Evolutionary conservation across 2,329 filamentous ascomycete genomes (phyloP).

Genomic region (Tolypocladium inflatum): DNA sequence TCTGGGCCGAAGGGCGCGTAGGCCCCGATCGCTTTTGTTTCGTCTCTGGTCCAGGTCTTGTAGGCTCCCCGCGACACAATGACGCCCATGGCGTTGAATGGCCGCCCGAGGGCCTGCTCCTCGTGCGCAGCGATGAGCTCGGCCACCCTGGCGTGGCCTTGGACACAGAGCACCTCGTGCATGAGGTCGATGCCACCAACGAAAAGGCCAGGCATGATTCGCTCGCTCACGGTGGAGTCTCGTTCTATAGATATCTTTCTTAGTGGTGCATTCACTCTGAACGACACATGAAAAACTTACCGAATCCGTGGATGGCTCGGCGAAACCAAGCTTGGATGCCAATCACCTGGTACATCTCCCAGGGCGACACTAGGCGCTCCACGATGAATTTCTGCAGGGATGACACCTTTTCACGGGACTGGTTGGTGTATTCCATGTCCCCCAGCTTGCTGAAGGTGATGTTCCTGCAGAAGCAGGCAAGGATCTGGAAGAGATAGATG

Average conservation of each 20-base stretch:
- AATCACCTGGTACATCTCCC: constrained; percentile 8
- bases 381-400: constrained; percentile 1
- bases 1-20: constrained; percentile 4
- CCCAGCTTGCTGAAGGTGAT: background rate
- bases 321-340: constrained; percentile 4
- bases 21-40: background rate
- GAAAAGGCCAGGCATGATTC: constrained; percentile 4
- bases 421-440: background rate
- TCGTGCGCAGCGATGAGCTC: constrained; percentile 1
- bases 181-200: constrained; percentile 3
- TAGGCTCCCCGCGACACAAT: constrained; percentile 4
- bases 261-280: too few relatives aligned
- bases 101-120: background rate
- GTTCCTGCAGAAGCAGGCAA: background rate
- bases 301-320: constrained; percentile 1
- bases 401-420: background rate
- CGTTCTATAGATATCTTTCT: too few relatives aligned
- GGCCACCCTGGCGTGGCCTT: background rate
- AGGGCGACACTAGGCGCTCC: constrained; percentile 3
- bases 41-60: constrained; percentile 4
- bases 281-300: background rate
- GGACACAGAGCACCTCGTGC: constrained; percentile 2
- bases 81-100: constrained; percentile 3
- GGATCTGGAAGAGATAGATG: constrained; percentile 6
- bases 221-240: constrained; percentile 1